Conservation (phyloP, 768 basidiomycete genomes). For the Kockovaella imperatae region DNA sequence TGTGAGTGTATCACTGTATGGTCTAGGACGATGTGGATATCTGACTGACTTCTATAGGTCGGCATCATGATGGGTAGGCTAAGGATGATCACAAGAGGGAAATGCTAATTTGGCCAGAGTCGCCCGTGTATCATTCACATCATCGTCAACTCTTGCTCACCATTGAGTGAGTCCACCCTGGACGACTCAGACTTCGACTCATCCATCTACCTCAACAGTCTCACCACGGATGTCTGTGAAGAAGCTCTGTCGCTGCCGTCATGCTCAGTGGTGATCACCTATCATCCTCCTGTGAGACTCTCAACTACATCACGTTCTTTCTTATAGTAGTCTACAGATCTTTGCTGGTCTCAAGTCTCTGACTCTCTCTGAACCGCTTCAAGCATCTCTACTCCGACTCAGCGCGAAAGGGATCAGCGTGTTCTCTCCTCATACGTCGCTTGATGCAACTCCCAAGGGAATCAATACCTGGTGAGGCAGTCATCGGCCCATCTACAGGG, state of each 20-base stretch:
- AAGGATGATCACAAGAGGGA: neutral
- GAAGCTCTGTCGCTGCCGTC: constrained; percentile 37
- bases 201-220: constrained; percentile 25
- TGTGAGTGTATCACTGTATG: constrained; percentile 50
- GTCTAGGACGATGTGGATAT: neutral
- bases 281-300: constrained; percentile 49
- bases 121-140: constrained; percentile 46
- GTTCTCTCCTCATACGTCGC: constrained; percentile 78
- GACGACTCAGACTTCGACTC: neutral
- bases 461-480: constrained; percentile 71
- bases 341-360: constrained; percentile 65
- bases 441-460: constrained; percentile 75
- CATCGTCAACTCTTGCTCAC: constrained; percentile 56
- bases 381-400: constrained; percentile 69
- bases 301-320: constrained; percentile 1
- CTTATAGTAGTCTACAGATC: constrained; percentile 47
- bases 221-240: constrained; percentile 43
- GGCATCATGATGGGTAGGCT: constrained; percentile 63
- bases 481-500: neutral
- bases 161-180: constrained; percentile 53
- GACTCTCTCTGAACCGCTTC: constrained; percentile 69
- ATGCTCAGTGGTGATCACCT: constrained; percentile 36
- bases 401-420: constrained; percentile 75
- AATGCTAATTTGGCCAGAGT: constrained; percentile 20
- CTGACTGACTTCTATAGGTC: constrained; percentile 49